A percentile compares a stretch with the other conserved stretches of the same genome.
Conservation (phyloP, 2,329 filamentous ascomycete species). For the Aschersonia sp. region DNA sequence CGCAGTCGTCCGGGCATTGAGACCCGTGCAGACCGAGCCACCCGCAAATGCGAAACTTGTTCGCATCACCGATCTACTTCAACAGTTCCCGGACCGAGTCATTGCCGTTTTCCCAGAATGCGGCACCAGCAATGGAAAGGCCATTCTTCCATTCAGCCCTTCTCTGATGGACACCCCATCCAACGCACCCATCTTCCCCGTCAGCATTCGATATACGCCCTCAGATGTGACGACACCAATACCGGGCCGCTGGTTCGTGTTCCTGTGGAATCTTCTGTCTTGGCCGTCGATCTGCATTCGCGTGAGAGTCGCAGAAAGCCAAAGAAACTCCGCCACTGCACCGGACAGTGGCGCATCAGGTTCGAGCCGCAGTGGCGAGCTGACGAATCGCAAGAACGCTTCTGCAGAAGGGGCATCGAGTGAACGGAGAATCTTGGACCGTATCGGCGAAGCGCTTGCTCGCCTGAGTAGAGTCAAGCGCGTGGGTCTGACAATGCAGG, state of each 20-base stretch:
- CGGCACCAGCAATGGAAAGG: constrained; percentile 85
- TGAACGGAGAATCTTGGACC: constrained; percentile 60
- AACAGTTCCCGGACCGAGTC: constrained; percentile 55
- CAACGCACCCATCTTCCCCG: constrained; percentile 68
- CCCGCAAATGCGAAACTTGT: constrained; percentile 35
- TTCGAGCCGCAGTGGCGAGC: constrained; percentile 12
- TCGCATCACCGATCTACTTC: constrained; percentile 47
- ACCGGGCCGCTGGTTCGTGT: constrained; percentile 54
- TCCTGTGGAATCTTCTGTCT: constrained; percentile 76
- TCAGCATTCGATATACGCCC: constrained; percentile 80
- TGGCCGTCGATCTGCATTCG: constrained; percentile 79
- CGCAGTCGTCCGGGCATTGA: constrained; percentile 61
- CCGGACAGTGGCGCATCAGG: constrained; percentile 18
- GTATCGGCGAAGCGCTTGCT: constrained; percentile 74
- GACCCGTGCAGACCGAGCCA: constrained; percentile 35
- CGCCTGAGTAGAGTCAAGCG: constrained; percentile 76
- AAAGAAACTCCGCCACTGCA: constrained; percentile 35
- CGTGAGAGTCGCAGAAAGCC: constrained; percentile 72
- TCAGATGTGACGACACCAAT: constrained; percentile 84
- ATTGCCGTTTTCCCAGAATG: constrained; percentile 88
- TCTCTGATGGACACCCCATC: constrained; percentile 54
- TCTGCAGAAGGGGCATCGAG: constrained; percentile 24
- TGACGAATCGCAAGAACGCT: constrained; percentile 11
- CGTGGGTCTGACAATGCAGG: constrained; percentile 66
- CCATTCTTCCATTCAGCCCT: constrained; percentile 71